A percentile compares a stretch with the other conserved stretches of the same genome.
Conservation (phyloP, 352 stramenopile genomes). For the Aphanomyces invadans region DNA sequence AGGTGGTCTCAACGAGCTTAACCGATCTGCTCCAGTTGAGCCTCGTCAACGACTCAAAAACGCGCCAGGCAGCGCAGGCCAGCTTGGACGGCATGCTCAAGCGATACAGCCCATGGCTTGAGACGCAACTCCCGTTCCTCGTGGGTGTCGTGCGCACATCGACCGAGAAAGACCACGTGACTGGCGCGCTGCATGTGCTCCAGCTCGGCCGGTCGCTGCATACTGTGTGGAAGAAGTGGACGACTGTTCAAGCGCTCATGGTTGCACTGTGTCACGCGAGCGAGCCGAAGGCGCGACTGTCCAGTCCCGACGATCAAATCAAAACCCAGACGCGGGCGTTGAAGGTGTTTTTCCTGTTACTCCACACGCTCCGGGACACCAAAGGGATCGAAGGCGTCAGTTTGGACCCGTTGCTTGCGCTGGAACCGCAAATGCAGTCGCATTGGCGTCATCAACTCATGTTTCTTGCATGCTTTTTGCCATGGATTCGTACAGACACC, state of each 20-base stretch:
- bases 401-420: constrained; percentile 33
- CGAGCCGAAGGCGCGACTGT: background rate
- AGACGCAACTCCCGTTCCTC: background rate
- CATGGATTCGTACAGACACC: constrained; percentile 42
- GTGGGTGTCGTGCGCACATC: background rate
- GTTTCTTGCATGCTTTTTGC: constrained; percentile 60
- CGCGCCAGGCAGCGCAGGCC: background rate
- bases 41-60: constrained; percentile 11
- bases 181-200: constrained; percentile 13
- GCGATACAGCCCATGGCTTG: constrained; percentile 9
- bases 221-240: constrained; percentile 3
- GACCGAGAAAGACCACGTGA: background rate
- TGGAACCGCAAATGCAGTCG: constrained; percentile 35
- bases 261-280: background rate
- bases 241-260: background rate
- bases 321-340: constrained; percentile 13
- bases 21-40: background rate
- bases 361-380: background rate
- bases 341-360: constrained; percentile 11
- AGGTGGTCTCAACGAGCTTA: background rate
- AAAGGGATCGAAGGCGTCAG: constrained; percentile 1
- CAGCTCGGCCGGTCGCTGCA: constrained; percentile 7
- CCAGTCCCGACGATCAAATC: constrained; percentile 15
- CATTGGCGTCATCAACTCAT: constrained; percentile 78
- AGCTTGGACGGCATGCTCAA: background rate